These are phyloP conservation scores for Ambrosiella xylebori DNA, from an alignment of 2,329 filamentous ascomycete genomes.

Conservation along the genomic window DNA sequence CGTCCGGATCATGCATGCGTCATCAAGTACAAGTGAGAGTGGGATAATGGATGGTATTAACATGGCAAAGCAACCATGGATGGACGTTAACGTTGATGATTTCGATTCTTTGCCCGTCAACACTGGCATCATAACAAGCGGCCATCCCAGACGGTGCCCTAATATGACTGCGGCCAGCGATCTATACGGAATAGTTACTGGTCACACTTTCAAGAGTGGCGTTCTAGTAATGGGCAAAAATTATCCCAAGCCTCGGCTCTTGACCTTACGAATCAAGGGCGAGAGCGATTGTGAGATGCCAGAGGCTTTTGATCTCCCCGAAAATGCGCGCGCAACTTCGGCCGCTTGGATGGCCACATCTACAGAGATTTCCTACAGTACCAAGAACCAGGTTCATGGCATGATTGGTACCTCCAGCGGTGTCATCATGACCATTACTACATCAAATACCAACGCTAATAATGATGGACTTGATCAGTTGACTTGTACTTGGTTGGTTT, in stretches of 20 bases:
- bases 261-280: background rate
- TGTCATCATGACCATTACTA: constrained; percentile 57
- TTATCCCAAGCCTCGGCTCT: no score
- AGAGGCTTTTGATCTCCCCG: constrained; percentile 44
- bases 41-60: background rate
- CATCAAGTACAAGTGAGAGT: background rate
- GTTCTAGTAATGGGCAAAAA: no score
- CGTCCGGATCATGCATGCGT: background rate
- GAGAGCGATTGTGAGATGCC: background rate
- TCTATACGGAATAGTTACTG: no score
- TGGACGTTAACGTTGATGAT: no score
- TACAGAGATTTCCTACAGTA: constrained; percentile 48
- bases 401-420: constrained; percentile 70
- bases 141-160: no score
- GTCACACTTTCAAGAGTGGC: no score
- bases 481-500: constrained; percentile 76
- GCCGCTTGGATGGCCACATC: constrained; percentile 86
- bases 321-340: constrained; percentile 53
- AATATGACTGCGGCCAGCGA: no score
- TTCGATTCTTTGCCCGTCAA: no score
- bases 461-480: constrained; percentile 57
- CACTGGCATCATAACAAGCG: no score
- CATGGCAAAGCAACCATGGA: no score
- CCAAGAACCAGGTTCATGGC: constrained; percentile 34
- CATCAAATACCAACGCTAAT: constrained; percentile 25